Percentiles rank a stretch among this genome's conserved stretches.
phyloP scores from a whole-genome alignment of 2,329 filamentous ascomycete species.

The Fusarium coffeatum region DNA sequence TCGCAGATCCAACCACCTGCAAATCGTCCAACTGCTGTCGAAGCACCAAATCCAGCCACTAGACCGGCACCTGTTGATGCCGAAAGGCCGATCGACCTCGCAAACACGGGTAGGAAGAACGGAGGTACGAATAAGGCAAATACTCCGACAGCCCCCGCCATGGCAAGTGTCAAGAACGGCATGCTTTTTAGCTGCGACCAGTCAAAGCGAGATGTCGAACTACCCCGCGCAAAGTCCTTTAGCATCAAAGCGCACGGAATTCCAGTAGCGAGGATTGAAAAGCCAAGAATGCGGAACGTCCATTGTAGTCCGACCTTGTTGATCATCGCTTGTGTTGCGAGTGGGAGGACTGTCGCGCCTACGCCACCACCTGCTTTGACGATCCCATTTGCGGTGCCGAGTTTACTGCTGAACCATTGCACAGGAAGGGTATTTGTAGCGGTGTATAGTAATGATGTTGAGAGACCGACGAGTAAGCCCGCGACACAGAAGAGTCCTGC shows the following conservation, averaged over 20 bases:
- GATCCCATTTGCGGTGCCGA: conserved; percentile 11
- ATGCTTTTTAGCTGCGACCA: conserved; percentile 11
- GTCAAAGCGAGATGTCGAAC: background rate
- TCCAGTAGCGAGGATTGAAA: background rate
- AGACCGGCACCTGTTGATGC: background rate
- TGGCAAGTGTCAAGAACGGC: background rate
- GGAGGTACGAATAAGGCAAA: conserved; percentile 8
- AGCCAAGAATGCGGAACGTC: conserved; percentile 1
- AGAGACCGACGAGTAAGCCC: background rate
- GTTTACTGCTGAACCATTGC: conserved; percentile 5
- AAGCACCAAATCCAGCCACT: background rate
- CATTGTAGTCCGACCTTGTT: background rate
- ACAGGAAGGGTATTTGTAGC: background rate
- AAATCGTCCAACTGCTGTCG: background rate
- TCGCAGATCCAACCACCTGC: conserved; percentile 1
- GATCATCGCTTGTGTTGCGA: background rate
- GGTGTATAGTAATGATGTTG: background rate
- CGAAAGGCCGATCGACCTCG: background rate
- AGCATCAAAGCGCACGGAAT: background rate
- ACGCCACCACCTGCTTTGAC: conserved; percentile 16
- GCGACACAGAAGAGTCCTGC: background rate
- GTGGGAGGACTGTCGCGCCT: background rate
- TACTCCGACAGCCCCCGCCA: conserved; percentile 3
- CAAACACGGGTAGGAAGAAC: background rate
- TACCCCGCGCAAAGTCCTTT: background rate